Evolutionary conservation across 495 filamentous ascomycete genomes (phyloP).

Genomic region (Cercophora sp.): DNA sequence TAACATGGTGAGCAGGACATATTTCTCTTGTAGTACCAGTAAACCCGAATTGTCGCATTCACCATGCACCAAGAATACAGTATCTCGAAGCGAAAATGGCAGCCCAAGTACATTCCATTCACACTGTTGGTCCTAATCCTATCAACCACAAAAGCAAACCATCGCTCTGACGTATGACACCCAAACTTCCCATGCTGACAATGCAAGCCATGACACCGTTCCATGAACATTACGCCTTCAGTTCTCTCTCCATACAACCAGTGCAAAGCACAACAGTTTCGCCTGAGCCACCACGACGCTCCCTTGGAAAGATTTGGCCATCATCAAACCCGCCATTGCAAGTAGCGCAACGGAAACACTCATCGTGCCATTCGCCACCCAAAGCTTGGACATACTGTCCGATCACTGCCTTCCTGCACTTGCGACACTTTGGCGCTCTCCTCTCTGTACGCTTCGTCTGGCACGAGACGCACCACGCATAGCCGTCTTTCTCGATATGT

Average conservation of each 20-base stretch:
- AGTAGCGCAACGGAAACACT: conserved; percentile 76
- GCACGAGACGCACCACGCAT: conserved; percentile 93
- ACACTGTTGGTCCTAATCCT: too few relatives aligned
- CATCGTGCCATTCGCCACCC: conserved; percentile 89
- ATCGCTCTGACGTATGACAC: too few relatives aligned
- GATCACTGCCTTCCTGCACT: conserved; percentile 78
- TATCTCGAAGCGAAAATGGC: too few relatives aligned
- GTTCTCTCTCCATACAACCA: conserved; percentile 44
- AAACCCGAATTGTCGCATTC: too few relatives aligned
- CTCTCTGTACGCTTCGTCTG: conserved; percentile 80
- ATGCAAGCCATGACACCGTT: too few relatives aligned
- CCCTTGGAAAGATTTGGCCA: conserved; percentile 51
- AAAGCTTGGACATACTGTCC: conserved; percentile 83
- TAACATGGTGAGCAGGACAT: too few relatives aligned
- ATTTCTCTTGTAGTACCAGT: too few relatives aligned
- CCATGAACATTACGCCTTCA: conserved; percentile 38
- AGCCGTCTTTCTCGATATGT: conserved; percentile 98
- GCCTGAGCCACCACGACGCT: conserved; percentile 34
- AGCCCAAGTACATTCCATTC: too few relatives aligned
- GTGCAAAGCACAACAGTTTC: conserved; percentile 48
- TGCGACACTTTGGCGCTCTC: conserved; percentile 73
- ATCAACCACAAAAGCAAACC: too few relatives aligned
- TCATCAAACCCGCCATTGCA: conserved; percentile 52
- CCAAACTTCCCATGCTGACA: neutral
- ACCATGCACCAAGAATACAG: too few relatives aligned